These are phyloP conservation scores for Lippia alba DNA, from an alignment of 305 asterid genomes.

Conservation along the genomic window DNA sequence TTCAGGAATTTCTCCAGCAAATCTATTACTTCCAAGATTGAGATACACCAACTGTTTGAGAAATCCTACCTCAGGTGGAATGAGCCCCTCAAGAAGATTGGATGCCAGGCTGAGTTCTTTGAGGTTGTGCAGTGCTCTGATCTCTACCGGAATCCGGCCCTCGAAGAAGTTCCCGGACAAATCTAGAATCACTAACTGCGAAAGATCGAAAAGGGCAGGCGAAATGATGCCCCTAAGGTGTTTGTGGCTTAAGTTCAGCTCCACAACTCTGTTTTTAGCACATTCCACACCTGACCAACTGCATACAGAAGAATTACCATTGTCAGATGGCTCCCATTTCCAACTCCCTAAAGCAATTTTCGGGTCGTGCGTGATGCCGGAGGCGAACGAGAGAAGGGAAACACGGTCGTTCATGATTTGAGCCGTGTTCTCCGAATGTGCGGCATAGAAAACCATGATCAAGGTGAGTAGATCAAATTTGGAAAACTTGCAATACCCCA, in stretches of 20 bases:
- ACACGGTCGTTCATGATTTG: slow-evolving; percentile 34
- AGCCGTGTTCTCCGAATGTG: slow-evolving; percentile 41
- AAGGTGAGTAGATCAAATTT: slow-evolving; percentile 43
- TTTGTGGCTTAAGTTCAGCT: slow-evolving; percentile 65
- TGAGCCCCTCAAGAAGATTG: slow-evolving; percentile 61
- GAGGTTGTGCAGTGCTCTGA: slow-evolving; percentile 59
- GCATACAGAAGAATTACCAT: slow-evolving; percentile 46
- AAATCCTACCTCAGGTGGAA: slow-evolving; percentile 56
- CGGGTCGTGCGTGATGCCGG: slow-evolving; percentile 62
- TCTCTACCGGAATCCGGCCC: slow-evolving; percentile 62
- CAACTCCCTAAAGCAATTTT: slow-evolving; percentile 49
- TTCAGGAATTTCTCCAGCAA: slow-evolving; percentile 64
- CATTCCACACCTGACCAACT: slow-evolving; percentile 74
- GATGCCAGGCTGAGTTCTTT: slow-evolving; percentile 70
- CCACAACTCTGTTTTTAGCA: slow-evolving; percentile 48
- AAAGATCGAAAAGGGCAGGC: slow-evolving; percentile 57
- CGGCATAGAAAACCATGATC: slow-evolving; percentile 45
- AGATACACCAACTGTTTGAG: slow-evolving; percentile 61
- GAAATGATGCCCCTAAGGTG: slow-evolving; percentile 68
- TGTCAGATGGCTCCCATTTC: slow-evolving; percentile 42
- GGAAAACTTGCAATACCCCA: slow-evolving; percentile 52
- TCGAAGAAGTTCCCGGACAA: slow-evolving; percentile 66
- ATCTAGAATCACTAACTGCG: slow-evolving; percentile 64
- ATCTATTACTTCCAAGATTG: slow-evolving; percentile 70
- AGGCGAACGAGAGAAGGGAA: slow-evolving; percentile 69